phyloP scores from a whole-genome alignment of 2,329 filamentous ascomycete genomes.

The Neofusicoccum kwambonambiense region DNA sequence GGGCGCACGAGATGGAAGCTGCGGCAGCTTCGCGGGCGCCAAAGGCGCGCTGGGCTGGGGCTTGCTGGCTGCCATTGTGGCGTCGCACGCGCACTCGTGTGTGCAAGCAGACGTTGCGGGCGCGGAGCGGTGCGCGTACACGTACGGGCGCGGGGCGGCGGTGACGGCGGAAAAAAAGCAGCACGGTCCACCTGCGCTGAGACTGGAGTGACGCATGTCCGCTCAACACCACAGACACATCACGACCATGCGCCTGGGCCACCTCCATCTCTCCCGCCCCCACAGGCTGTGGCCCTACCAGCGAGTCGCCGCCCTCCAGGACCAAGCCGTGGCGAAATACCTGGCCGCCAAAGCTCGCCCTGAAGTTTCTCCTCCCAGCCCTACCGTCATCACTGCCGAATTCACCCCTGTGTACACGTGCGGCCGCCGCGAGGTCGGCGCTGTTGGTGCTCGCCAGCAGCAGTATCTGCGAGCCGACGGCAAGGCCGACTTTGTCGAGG shows the following conservation, averaged over 20 bases:
- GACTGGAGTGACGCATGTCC: neutral
- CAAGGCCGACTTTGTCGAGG: conserved; percentile 63
- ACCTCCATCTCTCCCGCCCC: conserved; percentile 8
- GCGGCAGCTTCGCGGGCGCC: neutral
- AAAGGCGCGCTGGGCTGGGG: neutral
- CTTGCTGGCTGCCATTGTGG: neutral
- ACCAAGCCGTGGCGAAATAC: conserved; percentile 12
- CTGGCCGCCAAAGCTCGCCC: conserved; percentile 18
- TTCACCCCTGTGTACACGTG: conserved; percentile 84
- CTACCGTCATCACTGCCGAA: conserved; percentile 78
- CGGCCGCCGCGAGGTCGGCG: conserved; percentile 70
- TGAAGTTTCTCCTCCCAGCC: conserved; percentile 32
- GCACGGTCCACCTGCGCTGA: neutral
- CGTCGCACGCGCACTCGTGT: no score
- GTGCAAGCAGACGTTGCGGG: neutral
- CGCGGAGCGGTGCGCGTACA: neutral
- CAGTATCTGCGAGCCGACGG: conserved; percentile 39
- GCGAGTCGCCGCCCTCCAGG: conserved; percentile 7
- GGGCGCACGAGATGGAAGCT: conserved; percentile 26
- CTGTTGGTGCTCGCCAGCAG: conserved; percentile 49
- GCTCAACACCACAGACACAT: neutral
- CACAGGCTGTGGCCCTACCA: conserved; percentile 7
- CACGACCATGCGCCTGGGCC: conserved; percentile 8
- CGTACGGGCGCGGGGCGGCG: no score
- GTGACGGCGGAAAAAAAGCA: neutral